Evolutionary conservation across 2,329 filamentous ascomycete genomes (phyloP).

Genomic region (Scolecobasidium constrictum): DNA sequence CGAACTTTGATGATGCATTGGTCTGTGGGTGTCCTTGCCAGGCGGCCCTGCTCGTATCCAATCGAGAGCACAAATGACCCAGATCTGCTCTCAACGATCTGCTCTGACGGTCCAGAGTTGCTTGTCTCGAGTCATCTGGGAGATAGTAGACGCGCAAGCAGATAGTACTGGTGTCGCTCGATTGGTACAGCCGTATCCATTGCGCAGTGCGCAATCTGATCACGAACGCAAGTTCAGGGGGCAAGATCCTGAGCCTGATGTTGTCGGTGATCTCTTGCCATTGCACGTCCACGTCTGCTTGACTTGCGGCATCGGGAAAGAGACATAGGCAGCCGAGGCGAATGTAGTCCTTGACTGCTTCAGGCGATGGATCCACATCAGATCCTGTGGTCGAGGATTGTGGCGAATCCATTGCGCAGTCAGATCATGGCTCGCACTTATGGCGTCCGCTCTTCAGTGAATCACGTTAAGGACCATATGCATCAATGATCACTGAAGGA

Average conservation of each 20-base stretch:
- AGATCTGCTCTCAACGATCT: constrained; percentile 26
- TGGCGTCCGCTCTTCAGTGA: too few relatives aligned
- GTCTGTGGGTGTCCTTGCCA: constrained; percentile 40
- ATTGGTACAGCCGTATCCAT: background rate
- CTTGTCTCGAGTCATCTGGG: constrained; percentile 6
- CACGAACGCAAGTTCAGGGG: background rate
- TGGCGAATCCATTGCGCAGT: too few relatives aligned
- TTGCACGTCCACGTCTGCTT: background rate
- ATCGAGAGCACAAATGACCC: constrained; percentile 34
- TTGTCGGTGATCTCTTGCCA: background rate
- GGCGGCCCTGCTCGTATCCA: constrained; percentile 45
- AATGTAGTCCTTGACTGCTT: too few relatives aligned
- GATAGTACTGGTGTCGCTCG: background rate
- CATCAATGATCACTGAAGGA: too few relatives aligned
- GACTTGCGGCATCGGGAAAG: background rate
- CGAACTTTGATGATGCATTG: constrained; percentile 18
- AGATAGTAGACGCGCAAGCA: constrained; percentile 8
- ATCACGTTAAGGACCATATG: too few relatives aligned
- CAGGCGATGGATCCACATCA: too few relatives aligned
- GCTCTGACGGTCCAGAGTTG: constrained; percentile 5
- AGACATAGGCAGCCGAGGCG: background rate
- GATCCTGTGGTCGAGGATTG: too few relatives aligned
- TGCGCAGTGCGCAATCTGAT: background rate
- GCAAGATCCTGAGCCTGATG: too few relatives aligned
- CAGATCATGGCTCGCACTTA: too few relatives aligned